phyloP scores from a whole-genome alignment of 2,329 filamentous ascomycete species.

The Pseudogymnoascus sp. region DNA sequence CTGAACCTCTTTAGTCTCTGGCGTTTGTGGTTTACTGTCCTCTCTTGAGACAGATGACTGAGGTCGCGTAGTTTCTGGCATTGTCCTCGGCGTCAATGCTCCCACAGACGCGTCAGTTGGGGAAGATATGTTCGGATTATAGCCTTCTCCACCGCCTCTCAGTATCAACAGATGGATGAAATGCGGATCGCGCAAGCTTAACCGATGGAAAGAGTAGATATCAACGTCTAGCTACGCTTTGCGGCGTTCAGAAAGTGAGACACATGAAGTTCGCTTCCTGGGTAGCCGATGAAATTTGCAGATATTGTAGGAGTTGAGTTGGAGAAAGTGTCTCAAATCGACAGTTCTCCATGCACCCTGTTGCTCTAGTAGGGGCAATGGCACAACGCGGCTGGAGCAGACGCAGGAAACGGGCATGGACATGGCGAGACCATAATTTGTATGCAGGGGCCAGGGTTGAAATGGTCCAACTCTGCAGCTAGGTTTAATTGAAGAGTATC shows the following conservation, averaged over 20 bases:
- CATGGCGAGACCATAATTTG: background rate
- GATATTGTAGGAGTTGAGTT: background rate
- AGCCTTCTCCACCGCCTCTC: background rate
- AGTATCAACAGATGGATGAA: background rate
- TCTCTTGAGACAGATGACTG: background rate
- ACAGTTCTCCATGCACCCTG: background rate
- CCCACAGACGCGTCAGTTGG: background rate
- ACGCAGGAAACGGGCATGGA: background rate
- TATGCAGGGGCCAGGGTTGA: background rate
- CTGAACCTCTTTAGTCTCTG: background rate
- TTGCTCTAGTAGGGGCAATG: background rate
- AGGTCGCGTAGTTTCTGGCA: background rate
- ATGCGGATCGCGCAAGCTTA: background rate
- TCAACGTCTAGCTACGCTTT: background rate
- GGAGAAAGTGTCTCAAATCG: background rate
- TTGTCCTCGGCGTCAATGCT: background rate
- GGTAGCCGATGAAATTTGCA: background rate
- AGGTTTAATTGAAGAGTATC: background rate
- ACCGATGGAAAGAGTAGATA: background rate
- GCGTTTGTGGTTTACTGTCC: background rate
- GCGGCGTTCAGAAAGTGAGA: background rate
- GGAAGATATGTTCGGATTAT: background rate
- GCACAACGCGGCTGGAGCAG: background rate
- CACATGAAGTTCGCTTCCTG: background rate
- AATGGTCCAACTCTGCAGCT: background rate